These are phyloP conservation scores for Garcia nutans DNA, from an alignment of 345 rosid species.

Conservation along the genomic window DNA sequence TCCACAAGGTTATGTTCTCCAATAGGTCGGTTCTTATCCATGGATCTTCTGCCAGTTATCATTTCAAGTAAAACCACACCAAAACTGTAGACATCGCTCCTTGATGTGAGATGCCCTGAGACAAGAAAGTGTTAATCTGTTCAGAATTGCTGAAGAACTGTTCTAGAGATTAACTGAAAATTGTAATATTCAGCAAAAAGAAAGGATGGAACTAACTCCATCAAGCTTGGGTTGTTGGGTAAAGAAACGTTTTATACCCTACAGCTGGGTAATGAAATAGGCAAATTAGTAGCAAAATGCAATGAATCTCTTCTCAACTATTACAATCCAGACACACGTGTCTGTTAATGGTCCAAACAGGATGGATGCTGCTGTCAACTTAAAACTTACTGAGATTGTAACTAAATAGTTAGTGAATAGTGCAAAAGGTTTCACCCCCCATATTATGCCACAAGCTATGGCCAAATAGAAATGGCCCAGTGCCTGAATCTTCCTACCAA, in stretches of 20 bases:
- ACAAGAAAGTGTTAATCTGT: background rate
- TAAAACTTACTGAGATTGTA: too few species aligned
- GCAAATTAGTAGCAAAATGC: too few species aligned
- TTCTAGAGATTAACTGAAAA: background rate
- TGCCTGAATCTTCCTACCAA: background rate
- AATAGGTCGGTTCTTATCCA: slow-evolving; percentile 91
- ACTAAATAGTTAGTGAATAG: background rate
- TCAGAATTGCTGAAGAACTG: slow-evolving; percentile 6
- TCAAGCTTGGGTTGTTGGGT: background rate
- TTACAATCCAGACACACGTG: too few species aligned
- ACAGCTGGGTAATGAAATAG: background rate
- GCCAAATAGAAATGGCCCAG: background rate
- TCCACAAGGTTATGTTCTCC: slow-evolving; percentile 74
- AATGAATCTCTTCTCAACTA: too few species aligned
- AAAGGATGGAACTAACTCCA: background rate
- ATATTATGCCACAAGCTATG: background rate
- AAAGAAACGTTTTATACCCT: background rate
- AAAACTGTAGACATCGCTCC: slow-evolving; percentile 93
- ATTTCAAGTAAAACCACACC: slow-evolving; percentile 95
- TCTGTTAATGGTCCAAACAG: too few species aligned
- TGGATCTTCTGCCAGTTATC: slow-evolving; percentile 89
- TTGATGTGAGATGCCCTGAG: slow-evolving; percentile 87
- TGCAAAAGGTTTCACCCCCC: too few species aligned
- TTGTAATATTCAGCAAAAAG: background rate
- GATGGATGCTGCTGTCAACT: too few species aligned